Base-by-base conservation (phyloP, 495 filamentous ascomycete species). In the Apodospora peruviana region DNA sequence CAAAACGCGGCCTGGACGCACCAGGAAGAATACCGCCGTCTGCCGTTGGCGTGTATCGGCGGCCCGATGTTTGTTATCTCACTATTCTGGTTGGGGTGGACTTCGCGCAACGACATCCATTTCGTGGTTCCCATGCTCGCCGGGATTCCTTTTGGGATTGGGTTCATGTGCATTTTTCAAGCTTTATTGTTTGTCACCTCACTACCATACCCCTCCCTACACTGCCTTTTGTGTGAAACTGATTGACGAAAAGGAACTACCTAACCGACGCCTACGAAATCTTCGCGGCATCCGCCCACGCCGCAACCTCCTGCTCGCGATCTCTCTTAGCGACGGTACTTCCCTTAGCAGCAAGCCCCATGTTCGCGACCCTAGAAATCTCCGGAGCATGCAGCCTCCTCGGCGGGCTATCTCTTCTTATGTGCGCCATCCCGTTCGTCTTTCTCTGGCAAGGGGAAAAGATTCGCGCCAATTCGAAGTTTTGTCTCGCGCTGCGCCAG, bases 71-170 rank as follows among this genome's bases (percentile, higher is more conserved):
- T 87, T 43, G 75, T 74, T 2, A 60, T 82, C 29, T 72, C 69
- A 17, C 66, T 87, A 35, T 90, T 90, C 68, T 91, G 86, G 87
- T 71, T 85, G 12, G 86, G 78, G 17, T 89, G 82, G 81, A 77
- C 82, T 2, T 78, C 84, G 1, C 68, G 68, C 3, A 40, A 65
- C 2, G 64, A 56, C 17, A 70, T 87, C 9, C 75, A 78, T 48
- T 88, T 80, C 71, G 72, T 79, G n/a, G 77, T 80, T 3, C 85
- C 85, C 0, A 72, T 81, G 18, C 55, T 87, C 2, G 76, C 81
- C 0, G 85, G 84, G 0, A 56, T 88, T 9, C 66, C 82, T 1
- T 90, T 88, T 52, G 87, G 87, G 16, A 69, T 82, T 24, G 86
- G 83, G 7, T 88, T 84, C 60, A 73, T 68, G 60, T 56, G 64